These are phyloP conservation scores for Rhizopus microsporus DNA, from an alignment of 371 early-diverging fungal genomes.

Conservation along the genomic window DNA sequence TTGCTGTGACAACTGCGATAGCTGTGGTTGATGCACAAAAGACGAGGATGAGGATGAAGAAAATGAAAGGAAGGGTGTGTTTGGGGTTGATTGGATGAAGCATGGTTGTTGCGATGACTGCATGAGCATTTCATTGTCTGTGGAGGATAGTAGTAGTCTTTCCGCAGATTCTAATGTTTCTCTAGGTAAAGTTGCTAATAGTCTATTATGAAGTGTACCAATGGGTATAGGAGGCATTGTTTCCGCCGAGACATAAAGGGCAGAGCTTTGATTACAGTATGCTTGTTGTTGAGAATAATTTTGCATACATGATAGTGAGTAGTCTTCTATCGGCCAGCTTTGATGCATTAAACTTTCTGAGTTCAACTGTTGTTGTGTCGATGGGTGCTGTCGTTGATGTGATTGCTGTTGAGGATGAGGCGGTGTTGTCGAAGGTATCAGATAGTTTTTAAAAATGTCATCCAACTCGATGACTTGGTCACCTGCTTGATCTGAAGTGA, in stretches of 20 bases:
- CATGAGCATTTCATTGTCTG: neutral
- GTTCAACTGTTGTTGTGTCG: neutral
- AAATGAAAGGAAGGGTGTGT: conserved; percentile 17
- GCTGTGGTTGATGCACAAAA: neutral
- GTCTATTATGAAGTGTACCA: conserved; percentile 31
- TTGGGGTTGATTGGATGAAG: conserved; percentile 22
- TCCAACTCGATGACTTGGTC: conserved; percentile 47
- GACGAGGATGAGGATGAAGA: conserved; percentile 10
- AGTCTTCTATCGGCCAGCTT: neutral
- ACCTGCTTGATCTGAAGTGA: conserved; percentile 49
- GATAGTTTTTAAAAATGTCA: conserved; percentile 38
- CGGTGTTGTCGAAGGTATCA: neutral
- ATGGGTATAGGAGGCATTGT: conserved; percentile 31
- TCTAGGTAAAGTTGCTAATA: conserved; percentile 34
- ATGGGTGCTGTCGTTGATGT: neutral
- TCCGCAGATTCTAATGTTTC: conserved; percentile 39
- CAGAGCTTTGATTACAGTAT: conserved; percentile 7
- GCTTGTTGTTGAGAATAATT: neutral
- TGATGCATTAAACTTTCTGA: neutral
- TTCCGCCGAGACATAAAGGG: conserved; percentile 30
- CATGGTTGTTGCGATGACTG: neutral
- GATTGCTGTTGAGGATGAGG: neutral
- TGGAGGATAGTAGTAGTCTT: conserved; percentile 17
- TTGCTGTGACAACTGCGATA: neutral
- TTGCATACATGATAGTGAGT: neutral